Base-by-base conservation (phyloP, 106 monocot species). In the Narthecium ossifragum region DNA sequence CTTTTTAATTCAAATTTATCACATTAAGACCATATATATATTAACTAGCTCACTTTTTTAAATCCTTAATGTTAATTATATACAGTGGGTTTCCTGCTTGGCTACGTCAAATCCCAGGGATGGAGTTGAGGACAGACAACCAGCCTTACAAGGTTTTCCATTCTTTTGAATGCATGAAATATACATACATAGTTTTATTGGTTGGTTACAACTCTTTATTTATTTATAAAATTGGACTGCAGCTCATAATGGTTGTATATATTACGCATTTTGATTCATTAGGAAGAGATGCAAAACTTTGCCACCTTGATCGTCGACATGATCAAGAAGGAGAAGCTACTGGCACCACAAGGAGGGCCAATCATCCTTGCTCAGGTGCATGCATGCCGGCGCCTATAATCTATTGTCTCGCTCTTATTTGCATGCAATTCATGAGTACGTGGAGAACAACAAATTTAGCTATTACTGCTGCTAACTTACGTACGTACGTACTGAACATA, bases 31-130 rank as follows among this genome's bases (percentile, higher is more conserved):
- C n/a, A n/a, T n/a, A n/a, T n/a, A n/a, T n/a, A n/a, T n/a, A n/a
- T n/a, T n/a, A n/a, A n/a, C n/a, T n/a, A n/a, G n/a, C n/a, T n/a
- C n/a, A n/a, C n/a, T n/a, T n/a, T n/a, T n/a, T n/a, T n/a, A n/a
- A n/a, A n/a, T n/a, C n/a, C n/a, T n/a, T n/a, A n/a, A n/a, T n/a
- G n/a, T n/a, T n/a, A n/a, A n/a, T n/a, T n/a, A n/a, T n/a, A n/a
- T 30, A 38, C 57, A 75, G 81, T 20, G 81, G 81, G 39, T 61
- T 81, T 30, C 81, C 81, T 1, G 68, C 68, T 66, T 81, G 81
- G 81, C 25, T 81, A 52, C 69, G 62, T 11, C 55, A 75, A 12
- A 63, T 81, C 32, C 67, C 66, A 20, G 78, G 70, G 29, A 57
- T 81, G n/a, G 38, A 76, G 43, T 43, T 75, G 25, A 57, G 63